Conservation (phyloP, 2,329 filamentous ascomycete genomes). For the Xylaria sp. region DNA sequence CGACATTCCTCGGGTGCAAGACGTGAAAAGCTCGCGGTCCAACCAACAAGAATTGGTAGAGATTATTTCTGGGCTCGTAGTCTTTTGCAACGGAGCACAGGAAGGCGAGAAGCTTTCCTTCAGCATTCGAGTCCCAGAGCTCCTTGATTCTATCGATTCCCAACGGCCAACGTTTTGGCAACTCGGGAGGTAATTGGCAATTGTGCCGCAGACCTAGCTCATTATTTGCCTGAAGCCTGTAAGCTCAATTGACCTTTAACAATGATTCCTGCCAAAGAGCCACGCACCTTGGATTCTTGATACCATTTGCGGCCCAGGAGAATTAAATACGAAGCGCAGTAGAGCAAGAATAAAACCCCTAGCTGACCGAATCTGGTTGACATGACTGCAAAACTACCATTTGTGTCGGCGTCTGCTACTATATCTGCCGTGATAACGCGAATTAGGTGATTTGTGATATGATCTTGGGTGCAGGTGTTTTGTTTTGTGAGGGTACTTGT, state of each 20-base stretch:
- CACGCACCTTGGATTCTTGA: constrained; percentile 5
- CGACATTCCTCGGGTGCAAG: constrained; percentile 37
- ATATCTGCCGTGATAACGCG: not conserved
- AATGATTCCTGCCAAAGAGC: not conserved
- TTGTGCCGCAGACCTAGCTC: constrained; percentile 39
- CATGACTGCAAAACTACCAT: not conserved
- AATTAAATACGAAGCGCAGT: constrained; percentile 2
- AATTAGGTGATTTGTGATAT: not conserved
- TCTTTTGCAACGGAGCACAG: constrained; percentile 46
- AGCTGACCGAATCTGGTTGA: not conserved
- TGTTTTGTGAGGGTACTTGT: not conserved
- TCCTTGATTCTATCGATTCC: constrained; percentile 49
- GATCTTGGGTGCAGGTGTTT: not conserved
- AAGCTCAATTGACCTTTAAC: not conserved
- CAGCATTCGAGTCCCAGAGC: constrained; percentile 43
- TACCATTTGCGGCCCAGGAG: not conserved
- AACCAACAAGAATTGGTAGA: constrained; percentile 46
- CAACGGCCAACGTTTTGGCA: constrained; percentile 50
- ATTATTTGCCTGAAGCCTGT: constrained; percentile 23
- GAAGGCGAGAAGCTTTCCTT: constrained; percentile 45
- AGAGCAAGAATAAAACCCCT: constrained; percentile 7
- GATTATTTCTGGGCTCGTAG: constrained; percentile 47
- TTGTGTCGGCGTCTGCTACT: not conserved
- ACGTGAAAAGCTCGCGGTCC: constrained; percentile 45
- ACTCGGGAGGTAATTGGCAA: constrained; percentile 48